These are phyloP conservation scores for Aspergillus pseudoviridinutans DNA, from an alignment of 2,329 filamentous ascomycete species.

Conservation along the genomic window DNA sequence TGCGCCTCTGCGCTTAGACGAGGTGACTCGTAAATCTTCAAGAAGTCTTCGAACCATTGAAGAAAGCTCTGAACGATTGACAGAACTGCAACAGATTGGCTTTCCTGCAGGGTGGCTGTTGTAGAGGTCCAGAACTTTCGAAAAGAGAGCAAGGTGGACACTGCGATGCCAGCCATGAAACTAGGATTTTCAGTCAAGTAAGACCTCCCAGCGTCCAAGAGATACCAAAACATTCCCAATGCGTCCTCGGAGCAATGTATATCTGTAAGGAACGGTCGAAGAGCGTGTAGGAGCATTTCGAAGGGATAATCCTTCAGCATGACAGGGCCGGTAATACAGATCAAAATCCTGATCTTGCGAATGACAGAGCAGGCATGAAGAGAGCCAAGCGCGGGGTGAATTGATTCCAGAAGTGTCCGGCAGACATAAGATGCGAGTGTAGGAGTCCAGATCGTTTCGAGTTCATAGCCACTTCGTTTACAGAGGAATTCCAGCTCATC, in stretches of 20 bases:
- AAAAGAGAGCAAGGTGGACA: slow-evolving; percentile 76
- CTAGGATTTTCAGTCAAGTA: slow-evolving; percentile 65
- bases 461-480: slow-evolving; percentile 63
- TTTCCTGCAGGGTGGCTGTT: slow-evolving; percentile 78
- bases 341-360: slow-evolving; percentile 76
- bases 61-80: slow-evolving; percentile 72
- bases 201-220: slow-evolving; percentile 63
- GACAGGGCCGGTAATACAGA: slow-evolving; percentile 70
- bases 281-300: slow-evolving; percentile 81
- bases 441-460: slow-evolving; percentile 68
- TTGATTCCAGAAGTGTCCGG: slow-evolving; percentile 72
- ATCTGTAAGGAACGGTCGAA: slow-evolving; percentile 75
- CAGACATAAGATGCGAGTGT: slow-evolving; percentile 69
- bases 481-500: slow-evolving; percentile 77
- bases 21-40: slow-evolving; percentile 59
- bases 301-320: slow-evolving; percentile 77
- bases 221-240: slow-evolving; percentile 79
- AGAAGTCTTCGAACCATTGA: slow-evolving; percentile 69
- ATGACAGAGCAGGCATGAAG: slow-evolving; percentile 83
- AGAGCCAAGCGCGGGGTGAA: slow-evolving; percentile 79
- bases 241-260: slow-evolving; percentile 87
- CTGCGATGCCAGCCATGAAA: slow-evolving; percentile 74
- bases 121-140: slow-evolving; percentile 70
- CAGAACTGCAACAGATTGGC: slow-evolving; percentile 72
- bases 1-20: slow-evolving; percentile 47